Evolutionary conservation across 768 basidiomycete species (phyloP), one percentile per base, ranked within the genome.

Genomic region (Rubroboletus satanas): DNA sequence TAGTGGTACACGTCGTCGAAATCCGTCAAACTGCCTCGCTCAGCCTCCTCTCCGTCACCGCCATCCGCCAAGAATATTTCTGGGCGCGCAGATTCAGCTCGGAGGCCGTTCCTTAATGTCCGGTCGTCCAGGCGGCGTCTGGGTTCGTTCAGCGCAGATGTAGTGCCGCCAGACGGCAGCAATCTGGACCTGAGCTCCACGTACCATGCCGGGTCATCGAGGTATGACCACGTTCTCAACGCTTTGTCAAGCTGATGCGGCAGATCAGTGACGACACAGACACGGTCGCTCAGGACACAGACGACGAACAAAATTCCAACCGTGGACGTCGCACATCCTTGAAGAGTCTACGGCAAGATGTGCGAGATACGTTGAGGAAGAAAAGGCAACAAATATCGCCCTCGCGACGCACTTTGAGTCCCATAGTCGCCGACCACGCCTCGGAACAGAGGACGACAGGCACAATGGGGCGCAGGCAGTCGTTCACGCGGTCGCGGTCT

Each of bases 191-290:
- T 90, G 84, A 93, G 88, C 64, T 91, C 90, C 12, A 92, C 90
- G 61, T 93, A 93, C 71, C 87, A 90, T 55, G 90, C 85, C 29
- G 90, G 90, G 43, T 89, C 89, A 33, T 91, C 89, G 10, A 83
- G 87, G 88, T 87, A 63, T 58, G 80, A 63, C 38, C n/a, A 23
- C 15, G 23, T 35, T 56, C 18, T 50, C 46, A 3, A 8, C 9
- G 4, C 7, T 52, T 5, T 52, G 42, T 48, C 26, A 28, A 41
- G 33, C 54, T 66, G 56, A 82, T 42, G 14, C 31, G 23, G 41
- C n/a, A 35, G 36, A 21, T 28, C 18, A 74, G 84, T 58, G 78
- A 85, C 21, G 79, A 75, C 43, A 71, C 69, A 41, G 80, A 77
- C 62, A 78, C 82, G 7, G 79, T 81, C 26, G 83, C 81, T 44